Conservation (phyloP, 805 yeast genomes). For the Candida ficus region DNA sequence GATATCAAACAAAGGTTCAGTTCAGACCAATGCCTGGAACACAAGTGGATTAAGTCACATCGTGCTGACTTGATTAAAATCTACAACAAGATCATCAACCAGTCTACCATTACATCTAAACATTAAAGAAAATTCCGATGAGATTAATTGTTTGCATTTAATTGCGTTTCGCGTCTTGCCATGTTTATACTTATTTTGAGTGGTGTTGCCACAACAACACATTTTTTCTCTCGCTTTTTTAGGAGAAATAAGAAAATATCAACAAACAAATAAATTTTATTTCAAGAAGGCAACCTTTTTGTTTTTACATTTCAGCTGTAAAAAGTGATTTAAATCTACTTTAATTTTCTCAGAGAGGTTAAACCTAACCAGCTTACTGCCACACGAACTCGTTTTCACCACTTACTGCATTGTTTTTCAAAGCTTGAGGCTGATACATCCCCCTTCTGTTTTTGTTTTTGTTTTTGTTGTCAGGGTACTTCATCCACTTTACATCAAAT, state of each 20-base stretch:
- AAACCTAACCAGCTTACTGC: too few relatives aligned
- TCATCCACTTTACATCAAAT: too few relatives aligned
- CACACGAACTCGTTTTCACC: too few relatives aligned
- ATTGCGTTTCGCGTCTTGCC: too few relatives aligned
- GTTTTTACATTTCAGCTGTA: too few relatives aligned
- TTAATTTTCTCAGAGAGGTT: too few relatives aligned
- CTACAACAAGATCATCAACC: constrained; percentile 28
- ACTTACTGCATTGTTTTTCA: too few relatives aligned
- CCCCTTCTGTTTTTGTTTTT: too few relatives aligned
- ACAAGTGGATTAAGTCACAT: constrained; percentile 45
- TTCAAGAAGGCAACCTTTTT: background rate
- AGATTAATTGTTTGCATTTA: too few relatives aligned
- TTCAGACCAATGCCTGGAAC: constrained; percentile 35
- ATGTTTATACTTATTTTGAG: background rate
- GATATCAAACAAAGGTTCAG: constrained; percentile 34
- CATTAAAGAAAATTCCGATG: too few relatives aligned
- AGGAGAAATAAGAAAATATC: constrained; percentile 5
- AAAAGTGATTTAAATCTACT: background rate
- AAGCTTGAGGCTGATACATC: too few relatives aligned
- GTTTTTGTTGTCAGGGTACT: too few relatives aligned
- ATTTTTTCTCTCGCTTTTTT: constrained; percentile 1
- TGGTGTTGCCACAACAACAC: constrained; percentile 18
- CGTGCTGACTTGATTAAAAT: constrained; percentile 29
- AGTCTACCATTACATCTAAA: background rate
- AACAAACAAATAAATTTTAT: constrained; percentile 7